Conservation (phyloP, 139 green algal genomes). For the Desmodesmus armatus region DNA sequence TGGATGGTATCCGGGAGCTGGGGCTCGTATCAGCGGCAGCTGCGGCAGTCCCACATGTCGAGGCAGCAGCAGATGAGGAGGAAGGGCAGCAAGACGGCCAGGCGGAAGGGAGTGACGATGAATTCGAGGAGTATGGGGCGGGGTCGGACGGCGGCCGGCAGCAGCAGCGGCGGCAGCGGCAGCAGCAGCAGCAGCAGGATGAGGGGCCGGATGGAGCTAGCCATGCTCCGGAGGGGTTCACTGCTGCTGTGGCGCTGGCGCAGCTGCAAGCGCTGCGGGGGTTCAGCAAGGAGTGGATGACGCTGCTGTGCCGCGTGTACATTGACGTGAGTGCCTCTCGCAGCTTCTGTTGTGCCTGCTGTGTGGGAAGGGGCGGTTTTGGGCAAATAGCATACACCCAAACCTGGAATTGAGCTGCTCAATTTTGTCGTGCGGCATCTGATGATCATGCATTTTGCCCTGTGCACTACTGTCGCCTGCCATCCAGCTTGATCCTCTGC, state of each 20-base stretch:
- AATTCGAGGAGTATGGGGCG: constrained; percentile 12
- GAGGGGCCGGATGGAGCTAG: constrained; percentile 41
- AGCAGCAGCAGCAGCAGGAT: constrained; percentile 26
- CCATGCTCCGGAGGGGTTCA: constrained; percentile 43
- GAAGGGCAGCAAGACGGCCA: constrained; percentile 4
- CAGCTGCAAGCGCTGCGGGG: constrained; percentile 68
- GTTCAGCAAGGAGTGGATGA: constrained; percentile 85
- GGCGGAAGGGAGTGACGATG: constrained; percentile 48
- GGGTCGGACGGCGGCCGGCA: no score
- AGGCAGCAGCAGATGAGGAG: constrained; percentile 9
- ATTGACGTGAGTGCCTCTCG: constrained; percentile 51
- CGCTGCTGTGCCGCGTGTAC: constrained; percentile 84
- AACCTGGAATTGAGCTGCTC: no score
- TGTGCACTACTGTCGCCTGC: no score
- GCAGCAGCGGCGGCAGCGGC: neutral
- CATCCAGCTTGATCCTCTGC: no score
- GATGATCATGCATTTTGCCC: no score
- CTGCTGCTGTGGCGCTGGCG: constrained; percentile 43
- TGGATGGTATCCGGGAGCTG: neutral
- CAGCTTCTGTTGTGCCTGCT: no score
- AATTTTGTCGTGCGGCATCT: no score
- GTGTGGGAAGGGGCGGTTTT: no score
- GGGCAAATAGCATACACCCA: no score
- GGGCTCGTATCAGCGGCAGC: constrained; percentile 1
- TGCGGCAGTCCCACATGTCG: constrained; percentile 8